phyloP scores from a whole-genome alignment of 768 basidiomycete genomes.

The Leccinum fibrillosum region DNA sequence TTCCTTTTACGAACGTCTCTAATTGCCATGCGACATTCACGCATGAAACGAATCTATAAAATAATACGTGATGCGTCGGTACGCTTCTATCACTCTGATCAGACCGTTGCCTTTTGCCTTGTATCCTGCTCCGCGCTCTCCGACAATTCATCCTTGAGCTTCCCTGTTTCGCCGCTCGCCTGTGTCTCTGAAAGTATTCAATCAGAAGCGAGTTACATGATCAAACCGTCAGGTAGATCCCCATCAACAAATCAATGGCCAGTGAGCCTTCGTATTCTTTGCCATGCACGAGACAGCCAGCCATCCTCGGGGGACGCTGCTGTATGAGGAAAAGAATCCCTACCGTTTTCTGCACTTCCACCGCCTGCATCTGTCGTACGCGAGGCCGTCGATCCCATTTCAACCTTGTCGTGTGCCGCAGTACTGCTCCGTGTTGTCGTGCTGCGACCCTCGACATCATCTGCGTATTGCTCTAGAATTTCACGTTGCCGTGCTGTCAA shows the following conservation, averaged over 20 bases:
- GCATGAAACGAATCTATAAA: conserved; percentile 14
- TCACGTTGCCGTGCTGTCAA: conserved; percentile 81
- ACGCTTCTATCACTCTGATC: conserved; percentile 33
- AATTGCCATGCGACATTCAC: conserved; percentile 17
- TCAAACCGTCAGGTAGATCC: conserved; percentile 32
- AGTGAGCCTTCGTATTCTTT: conserved; percentile 65
- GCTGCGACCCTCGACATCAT: conserved; percentile 80
- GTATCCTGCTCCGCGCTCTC: conserved; percentile 42
- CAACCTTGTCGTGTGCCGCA: conserved; percentile 17
- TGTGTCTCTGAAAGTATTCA: conserved; percentile 25
- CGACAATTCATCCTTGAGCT: conserved; percentile 30
- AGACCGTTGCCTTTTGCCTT: conserved; percentile 50
- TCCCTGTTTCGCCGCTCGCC: conserved; percentile 21
- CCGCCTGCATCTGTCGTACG: conserved; percentile 21
- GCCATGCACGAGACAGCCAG: conserved; percentile 70
- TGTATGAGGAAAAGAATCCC: conserved; percentile 61
- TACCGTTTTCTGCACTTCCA: conserved; percentile 56
- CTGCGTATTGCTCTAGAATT: conserved; percentile 85
- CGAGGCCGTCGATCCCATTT: conserved; percentile 14
- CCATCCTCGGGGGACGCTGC: conserved; percentile 52
- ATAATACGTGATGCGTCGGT: conserved; percentile 16
- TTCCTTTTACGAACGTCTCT: conserved; percentile 1
- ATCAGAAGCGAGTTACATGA: conserved; percentile 27
- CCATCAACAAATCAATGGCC: conserved; percentile 63
- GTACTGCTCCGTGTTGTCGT: conserved; percentile 12